These are phyloP conservation scores for Lyophyllum atratum DNA, from an alignment of 768 basidiomycete species.

Conservation along the genomic window DNA sequence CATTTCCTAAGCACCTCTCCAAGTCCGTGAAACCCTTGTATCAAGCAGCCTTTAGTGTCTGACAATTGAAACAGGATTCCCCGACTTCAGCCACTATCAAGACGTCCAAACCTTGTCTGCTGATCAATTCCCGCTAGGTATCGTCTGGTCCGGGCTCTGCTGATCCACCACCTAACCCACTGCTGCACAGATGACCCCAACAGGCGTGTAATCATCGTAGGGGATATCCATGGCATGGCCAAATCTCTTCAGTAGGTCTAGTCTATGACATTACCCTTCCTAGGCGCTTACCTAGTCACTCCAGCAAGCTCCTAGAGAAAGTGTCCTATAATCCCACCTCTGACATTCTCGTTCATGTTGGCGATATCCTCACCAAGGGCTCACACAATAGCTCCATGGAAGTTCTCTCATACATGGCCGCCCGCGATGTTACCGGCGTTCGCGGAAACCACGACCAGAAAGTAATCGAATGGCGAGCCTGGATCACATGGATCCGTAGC, in stretches of 20 bases:
- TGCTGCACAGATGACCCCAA: conserved; percentile 44
- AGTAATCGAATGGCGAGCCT: conserved; percentile 86
- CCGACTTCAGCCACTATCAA: conserved; percentile 59
- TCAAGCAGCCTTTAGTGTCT: neutral
- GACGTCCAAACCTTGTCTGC: conserved; percentile 41
- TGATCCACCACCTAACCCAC: neutral
- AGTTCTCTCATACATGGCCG: conserved; percentile 65
- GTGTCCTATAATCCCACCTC: conserved; percentile 57
- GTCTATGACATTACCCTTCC: neutral
- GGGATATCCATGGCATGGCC: conserved; percentile 88
- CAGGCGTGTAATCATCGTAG: conserved; percentile 72
- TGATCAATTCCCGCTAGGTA: conserved; percentile 59
- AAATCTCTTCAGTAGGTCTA: conserved; percentile 60
- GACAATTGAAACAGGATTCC: conserved; percentile 34
- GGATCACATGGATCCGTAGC: conserved; percentile 76
- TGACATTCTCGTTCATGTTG: conserved; percentile 80
- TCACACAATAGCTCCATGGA: conserved; percentile 57
- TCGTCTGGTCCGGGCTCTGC: neutral
- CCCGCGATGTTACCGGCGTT: conserved; percentile 71
- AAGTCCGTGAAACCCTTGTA: neutral
- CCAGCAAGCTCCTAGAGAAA: conserved; percentile 62
- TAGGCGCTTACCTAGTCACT: conserved; percentile 2
- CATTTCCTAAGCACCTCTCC: neutral
- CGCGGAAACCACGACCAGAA: conserved; percentile 95
- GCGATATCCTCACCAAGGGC: conserved; percentile 81